Base-by-base conservation (phyloP, 1,139 yeast genomes). In the Candida mesenterica region DNA sequence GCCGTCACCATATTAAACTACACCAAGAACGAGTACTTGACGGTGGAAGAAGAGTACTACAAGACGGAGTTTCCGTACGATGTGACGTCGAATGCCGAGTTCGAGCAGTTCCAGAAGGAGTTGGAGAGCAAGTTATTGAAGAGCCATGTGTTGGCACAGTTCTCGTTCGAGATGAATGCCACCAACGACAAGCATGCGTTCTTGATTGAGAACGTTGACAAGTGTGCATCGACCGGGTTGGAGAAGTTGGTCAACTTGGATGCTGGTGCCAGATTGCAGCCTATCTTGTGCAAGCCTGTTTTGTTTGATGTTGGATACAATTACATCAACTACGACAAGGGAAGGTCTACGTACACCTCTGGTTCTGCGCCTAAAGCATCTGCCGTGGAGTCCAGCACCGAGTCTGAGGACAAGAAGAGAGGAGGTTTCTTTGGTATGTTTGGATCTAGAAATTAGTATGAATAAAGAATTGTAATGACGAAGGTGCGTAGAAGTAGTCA, bases 281-380 rank as follows among this genome's bases (percentile, higher is more conserved):
- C 95, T 2, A 75, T 85, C 2, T 71, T 80, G 40, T 77, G 83
- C 40, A 90, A 90, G 59, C 96, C 97, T 1, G 95, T 89, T 6
- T 74, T 89, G 50, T 90, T 88, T 53, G 97, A 90, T 57, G 70
- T 87, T 50, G 97, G 95, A 0, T 89, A 70, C 65, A 89, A 89
- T 57, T 89, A 86, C 53, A 75, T 90, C 36, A 68, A 71, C 32
- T 79, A 80, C 52, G 70, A 48, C 30, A 31, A 45, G 31, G 45
- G 56, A 8, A 38, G 51, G 13, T 24, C 26, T n/a, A 10, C 14
- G 20, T 8, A 39, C 33, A 15, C 34, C 36, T 7, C 34, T 43
- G 20, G 38, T 27, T 24, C 28, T 8, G 34, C 38, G 4, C 36
- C 45, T 3, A 43, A 15, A 13, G 22, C 22, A 19, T 44, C 5